phyloP scores from a whole-genome alignment of 768 basidiomycete genomes.

The Russula virescens region DNA sequence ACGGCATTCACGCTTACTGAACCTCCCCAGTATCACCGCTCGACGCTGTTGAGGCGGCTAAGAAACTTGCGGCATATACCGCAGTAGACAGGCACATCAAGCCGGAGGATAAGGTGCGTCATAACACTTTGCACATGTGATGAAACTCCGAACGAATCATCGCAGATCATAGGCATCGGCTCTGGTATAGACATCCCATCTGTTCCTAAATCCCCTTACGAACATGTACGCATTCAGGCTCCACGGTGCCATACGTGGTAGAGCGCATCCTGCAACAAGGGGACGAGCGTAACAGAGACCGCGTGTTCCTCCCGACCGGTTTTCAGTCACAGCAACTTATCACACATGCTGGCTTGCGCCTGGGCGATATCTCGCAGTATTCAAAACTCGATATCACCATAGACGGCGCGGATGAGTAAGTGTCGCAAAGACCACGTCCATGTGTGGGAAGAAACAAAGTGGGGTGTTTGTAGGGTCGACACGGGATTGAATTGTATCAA shows the following conservation, averaged over 20 bases:
- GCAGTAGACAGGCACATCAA: slow-evolving; percentile 89
- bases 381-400: slow-evolving; percentile 92
- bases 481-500: slow-evolving; percentile 87
- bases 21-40: slow-evolving; percentile 25
- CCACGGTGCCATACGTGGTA: slow-evolving; percentile 95
- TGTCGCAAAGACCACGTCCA: slow-evolving; percentile 8
- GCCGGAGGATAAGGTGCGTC: slow-evolving; percentile 73
- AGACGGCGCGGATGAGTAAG: slow-evolving; percentile 95
- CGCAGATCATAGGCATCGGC: slow-evolving; percentile 80
- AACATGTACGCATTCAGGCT: slow-evolving; percentile 42
- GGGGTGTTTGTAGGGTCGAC: slow-evolving; percentile 62
- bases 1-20: neutral
- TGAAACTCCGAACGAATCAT: neutral
- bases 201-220: neutral
- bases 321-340: slow-evolving; percentile 98
- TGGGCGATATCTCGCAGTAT: slow-evolving; percentile 89
- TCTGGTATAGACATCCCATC: slow-evolving; percentile 46
- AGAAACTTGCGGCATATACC: slow-evolving; percentile 86
- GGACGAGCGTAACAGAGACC: slow-evolving; percentile 59
- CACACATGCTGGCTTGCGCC: slow-evolving; percentile 62
- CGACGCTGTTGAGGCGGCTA: slow-evolving; percentile 68
- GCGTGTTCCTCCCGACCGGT: slow-evolving; percentile 91
- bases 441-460: neutral
- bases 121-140: neutral
- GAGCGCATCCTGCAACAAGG: slow-evolving; percentile 90